Evolutionary conservation across 2,329 filamentous ascomycete species (phyloP).

Genomic region (Aureobasidium sp.): DNA sequence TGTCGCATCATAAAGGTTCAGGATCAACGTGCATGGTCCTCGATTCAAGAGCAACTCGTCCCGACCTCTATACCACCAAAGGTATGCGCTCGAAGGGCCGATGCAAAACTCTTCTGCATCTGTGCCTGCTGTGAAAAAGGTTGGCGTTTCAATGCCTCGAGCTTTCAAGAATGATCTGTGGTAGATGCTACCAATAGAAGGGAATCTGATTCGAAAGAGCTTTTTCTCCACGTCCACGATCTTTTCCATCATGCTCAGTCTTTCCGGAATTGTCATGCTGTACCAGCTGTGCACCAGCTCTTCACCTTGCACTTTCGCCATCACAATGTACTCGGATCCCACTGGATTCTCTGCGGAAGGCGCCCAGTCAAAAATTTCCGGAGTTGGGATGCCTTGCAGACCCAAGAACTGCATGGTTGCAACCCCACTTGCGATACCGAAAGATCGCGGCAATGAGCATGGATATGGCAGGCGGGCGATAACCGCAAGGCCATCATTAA

Average conservation of each 20-base stretch:
- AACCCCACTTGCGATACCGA: constrained; percentile 22
- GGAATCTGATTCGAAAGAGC: neutral
- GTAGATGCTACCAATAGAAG: neutral
- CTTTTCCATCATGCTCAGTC: neutral
- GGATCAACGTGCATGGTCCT: neutral
- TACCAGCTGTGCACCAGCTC: neutral
- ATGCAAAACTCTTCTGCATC: neutral
- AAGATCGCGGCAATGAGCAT: constrained; percentile 15
- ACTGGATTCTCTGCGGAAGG: neutral
- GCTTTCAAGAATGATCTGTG: neutral
- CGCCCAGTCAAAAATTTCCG: neutral
- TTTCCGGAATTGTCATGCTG: neutral
- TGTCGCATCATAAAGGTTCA: no score
- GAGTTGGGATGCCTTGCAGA: constrained; percentile 14
- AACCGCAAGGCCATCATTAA: neutral
- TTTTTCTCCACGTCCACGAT: neutral
- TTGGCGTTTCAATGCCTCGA: neutral
- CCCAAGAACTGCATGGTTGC: constrained; percentile 22
- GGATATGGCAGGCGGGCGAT: constrained; percentile 22
- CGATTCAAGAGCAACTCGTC: neutral
- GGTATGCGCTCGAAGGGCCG: neutral
- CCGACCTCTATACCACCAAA: neutral
- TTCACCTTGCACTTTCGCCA: neutral
- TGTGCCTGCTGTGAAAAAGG: neutral
- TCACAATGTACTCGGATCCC: neutral